Percentiles rank a stretch among this genome's conserved stretches.
Evolutionary conservation across 345 rosid genomes (phyloP).

Genomic region (Durio zibethinus): DNA sequence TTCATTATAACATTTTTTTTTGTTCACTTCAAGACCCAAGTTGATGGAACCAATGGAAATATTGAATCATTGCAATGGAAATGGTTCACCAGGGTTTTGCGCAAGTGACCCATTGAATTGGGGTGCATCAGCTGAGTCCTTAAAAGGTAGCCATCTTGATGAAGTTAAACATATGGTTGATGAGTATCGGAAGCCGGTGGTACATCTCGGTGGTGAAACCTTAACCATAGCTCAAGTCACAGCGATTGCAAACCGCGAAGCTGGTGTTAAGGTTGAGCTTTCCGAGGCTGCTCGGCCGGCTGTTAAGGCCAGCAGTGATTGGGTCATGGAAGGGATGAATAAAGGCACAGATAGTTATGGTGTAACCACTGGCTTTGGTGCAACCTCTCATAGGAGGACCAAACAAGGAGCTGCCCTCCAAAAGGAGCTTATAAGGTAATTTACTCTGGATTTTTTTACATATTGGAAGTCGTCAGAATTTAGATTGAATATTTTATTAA

Average conservation of each 20-base stretch:
- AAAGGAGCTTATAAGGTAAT: slow-evolving; percentile 68
- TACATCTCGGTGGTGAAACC: slow-evolving; percentile 65
- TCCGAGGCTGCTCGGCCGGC: slow-evolving; percentile 52
- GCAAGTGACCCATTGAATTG: slow-evolving; percentile 63
- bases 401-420: slow-evolving; percentile 67
- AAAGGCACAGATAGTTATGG: slow-evolving; percentile 73
- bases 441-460: no score
- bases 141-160: slow-evolving; percentile 81
- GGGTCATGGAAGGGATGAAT: slow-evolving; percentile 81
- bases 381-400: slow-evolving; percentile 72
- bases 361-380: slow-evolving; percentile 76
- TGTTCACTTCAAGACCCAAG: not conserved
- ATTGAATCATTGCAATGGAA: slow-evolving; percentile 8
- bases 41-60: slow-evolving; percentile 15
- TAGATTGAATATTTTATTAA: no score
- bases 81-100: slow-evolving; percentile 13
- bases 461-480: no score
- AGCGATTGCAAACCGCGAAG: slow-evolving; percentile 37
- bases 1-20: not conserved
- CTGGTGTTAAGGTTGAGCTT: slow-evolving; percentile 43
- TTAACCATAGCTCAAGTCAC: slow-evolving; percentile 82
- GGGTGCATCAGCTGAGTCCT: slow-evolving; percentile 63
- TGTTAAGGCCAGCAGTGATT: slow-evolving; percentile 73
- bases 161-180: slow-evolving; percentile 77
- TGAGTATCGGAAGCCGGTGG: slow-evolving; percentile 56